Percentiles rank a stretch among this genome's conserved stretches.
Conservation (phyloP, 2,329 filamentous ascomycete genomes). For the Fusarium buxicola region DNA sequence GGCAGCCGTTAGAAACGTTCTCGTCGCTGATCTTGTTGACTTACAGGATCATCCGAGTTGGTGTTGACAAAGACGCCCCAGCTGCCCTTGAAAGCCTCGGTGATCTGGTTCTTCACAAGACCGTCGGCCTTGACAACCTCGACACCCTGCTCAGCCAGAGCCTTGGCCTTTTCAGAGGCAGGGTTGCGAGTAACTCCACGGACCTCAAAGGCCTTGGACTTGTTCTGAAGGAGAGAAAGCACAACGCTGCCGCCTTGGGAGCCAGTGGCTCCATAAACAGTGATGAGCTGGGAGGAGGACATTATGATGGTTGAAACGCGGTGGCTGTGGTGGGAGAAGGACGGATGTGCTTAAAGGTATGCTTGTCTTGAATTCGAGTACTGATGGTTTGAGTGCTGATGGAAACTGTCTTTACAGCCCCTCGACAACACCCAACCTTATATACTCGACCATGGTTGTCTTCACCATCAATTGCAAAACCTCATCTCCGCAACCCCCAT, state of each 20-base stretch:
- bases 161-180: conserved; percentile 46
- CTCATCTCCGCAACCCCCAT: conserved; percentile 13
- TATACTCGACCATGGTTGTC: conserved; percentile 22
- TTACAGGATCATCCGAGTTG: conserved; percentile 49
- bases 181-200: conserved; percentile 48
- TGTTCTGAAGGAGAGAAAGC: conserved; percentile 48
- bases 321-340: not conserved
- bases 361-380: conserved; percentile 1
- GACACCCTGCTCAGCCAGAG: conserved; percentile 41
- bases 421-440: conserved; percentile 7
- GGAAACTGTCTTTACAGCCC: not conserved
- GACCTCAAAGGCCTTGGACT: conserved; percentile 42
- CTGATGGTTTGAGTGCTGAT: conserved; percentile 26
- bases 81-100: conserved; percentile 47
- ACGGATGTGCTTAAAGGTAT: not conserved
- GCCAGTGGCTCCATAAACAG: conserved; percentile 50
- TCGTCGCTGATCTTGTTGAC: not conserved
- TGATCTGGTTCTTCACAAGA: conserved; percentile 37
- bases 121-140: conserved; percentile 50
- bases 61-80: conserved; percentile 51
- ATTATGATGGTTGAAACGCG: conserved; percentile 25
- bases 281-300: conserved; percentile 45
- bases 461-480: not conserved
- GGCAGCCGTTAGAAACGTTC: conserved; percentile 5
- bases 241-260: conserved; percentile 49